Evolutionary conservation across 2,329 filamentous ascomycete genomes (phyloP).

Genomic region (Botrytis aclada): DNA sequence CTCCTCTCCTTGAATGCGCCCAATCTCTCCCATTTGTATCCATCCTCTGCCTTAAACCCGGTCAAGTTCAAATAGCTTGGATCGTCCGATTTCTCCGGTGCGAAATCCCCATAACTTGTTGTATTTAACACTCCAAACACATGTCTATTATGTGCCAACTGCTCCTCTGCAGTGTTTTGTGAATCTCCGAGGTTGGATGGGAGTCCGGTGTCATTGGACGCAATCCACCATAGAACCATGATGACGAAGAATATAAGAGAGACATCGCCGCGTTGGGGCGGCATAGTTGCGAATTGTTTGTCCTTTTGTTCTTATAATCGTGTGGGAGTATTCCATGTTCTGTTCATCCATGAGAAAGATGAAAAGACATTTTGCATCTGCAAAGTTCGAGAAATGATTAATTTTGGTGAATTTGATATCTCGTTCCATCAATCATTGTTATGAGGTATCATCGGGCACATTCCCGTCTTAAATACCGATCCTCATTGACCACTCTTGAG

Average conservation of each 20-base stretch:
- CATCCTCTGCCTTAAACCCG: conserved; percentile 71
- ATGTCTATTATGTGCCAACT: conserved; percentile 51
- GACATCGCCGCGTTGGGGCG: conserved; percentile 32
- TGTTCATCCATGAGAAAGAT: background rate
- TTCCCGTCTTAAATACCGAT: background rate
- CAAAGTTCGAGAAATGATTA: background rate
- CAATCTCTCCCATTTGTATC: conserved; percentile 75
- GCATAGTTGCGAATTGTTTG: conserved; percentile 25
- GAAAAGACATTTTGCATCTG: conserved; percentile 1
- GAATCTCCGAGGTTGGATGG: conserved; percentile 43
- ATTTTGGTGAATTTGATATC: background rate
- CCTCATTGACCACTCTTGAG: background rate
- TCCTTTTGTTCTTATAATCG: background rate
- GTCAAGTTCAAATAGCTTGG: conserved; percentile 64
- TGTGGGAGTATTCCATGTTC: conserved; percentile 3
- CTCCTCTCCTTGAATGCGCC: conserved; percentile 63
- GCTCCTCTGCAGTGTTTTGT: conserved; percentile 45
- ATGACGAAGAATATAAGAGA: conserved; percentile 34
- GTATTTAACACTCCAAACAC: conserved; percentile 53
- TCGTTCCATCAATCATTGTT: background rate
- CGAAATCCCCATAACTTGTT: conserved; percentile 60
- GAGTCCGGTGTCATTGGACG: conserved; percentile 31
- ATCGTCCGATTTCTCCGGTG: conserved; percentile 39
- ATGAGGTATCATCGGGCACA: conserved; percentile 8
- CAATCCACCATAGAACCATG: conserved; percentile 37